Evolutionary conservation across 805 yeast species (phyloP).

Genomic region (Candida awuae): DNA sequence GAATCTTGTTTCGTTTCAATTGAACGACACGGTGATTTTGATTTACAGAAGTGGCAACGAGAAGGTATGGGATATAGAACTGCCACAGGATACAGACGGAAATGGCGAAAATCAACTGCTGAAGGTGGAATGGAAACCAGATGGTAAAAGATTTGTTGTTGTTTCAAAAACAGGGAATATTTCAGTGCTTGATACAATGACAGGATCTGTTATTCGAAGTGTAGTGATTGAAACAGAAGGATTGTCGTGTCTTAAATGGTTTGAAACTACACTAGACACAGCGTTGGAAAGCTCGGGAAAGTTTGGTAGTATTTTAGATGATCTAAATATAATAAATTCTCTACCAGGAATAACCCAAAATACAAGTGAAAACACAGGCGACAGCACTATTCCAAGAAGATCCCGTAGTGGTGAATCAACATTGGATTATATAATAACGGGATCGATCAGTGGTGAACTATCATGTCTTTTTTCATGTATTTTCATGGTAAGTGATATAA

Average conservation of each 20-base stretch:
- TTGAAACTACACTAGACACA: too few species aligned
- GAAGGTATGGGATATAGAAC: constrained; percentile 27
- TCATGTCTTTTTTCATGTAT: too few species aligned
- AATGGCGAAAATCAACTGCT: background rate
- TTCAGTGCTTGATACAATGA: constrained; percentile 24
- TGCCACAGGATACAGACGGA: constrained; percentile 2
- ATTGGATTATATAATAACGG: background rate
- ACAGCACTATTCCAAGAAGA: constrained; percentile 18
- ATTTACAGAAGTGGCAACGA: constrained; percentile 27
- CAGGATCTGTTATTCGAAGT: constrained; percentile 21
- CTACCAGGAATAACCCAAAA: constrained; percentile 20
- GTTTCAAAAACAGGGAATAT: constrained; percentile 19
- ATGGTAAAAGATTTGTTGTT: constrained; percentile 27
- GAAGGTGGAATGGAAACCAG: constrained; percentile 24
- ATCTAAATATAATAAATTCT: constrained; percentile 19
- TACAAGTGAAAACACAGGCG: constrained; percentile 13
- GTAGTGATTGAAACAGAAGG: constrained; percentile 13
- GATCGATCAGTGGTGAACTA: too few species aligned
- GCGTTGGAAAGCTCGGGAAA: too few species aligned
- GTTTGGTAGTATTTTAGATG: constrained; percentile 4
- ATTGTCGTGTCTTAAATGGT: constrained; percentile 21
- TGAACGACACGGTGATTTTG: constrained; percentile 24
- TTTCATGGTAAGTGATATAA: too few species aligned
- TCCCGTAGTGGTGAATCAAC: too few species aligned
- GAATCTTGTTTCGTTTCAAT: constrained; percentile 27